Evolutionary conservation across 257 asterid genomes (phyloP), one percentile per base, ranked within the genome.

Genomic region (Solanum arcanum): DNA sequence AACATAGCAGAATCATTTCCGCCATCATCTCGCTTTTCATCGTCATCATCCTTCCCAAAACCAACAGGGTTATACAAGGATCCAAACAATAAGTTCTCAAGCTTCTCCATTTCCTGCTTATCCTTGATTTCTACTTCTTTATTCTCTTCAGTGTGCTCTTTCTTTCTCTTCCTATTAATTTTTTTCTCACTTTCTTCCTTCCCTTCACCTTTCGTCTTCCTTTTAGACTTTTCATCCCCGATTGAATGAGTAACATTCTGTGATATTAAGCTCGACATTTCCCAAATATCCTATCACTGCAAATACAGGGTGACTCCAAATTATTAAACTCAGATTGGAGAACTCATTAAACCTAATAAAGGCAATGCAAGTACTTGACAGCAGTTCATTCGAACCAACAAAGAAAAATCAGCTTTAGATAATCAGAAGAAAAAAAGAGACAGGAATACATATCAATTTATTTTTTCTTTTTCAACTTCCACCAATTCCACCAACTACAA

Each of bases 31-130:
- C 52, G 33, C 46, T 82, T 87, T 85, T 92, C 95, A 86, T 90
- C 93, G 41, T 90, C 96, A 20, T 90, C 93, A 7, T 89, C 91
- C 86, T 89, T 93, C 25, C 94, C 95, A 39, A 94, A 95, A 86
- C 92, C 94, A 83, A 93, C 83, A 5, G 96, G 96, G 49, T 92
- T 64, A 89, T 95, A 87, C 74, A 97, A 88, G 2, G 98, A 93
- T n/a, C 98, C 98, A 76, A 96, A 97, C 87, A 96, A 86, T 46
- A 86, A 80, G 85, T 87, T 93, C 90, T 95, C 98, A 1, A 96
- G 94, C 89, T 89, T 92, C 89, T 93, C 91, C 94, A 93, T 96
- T 90, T 95, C 96, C 91, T 25, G 90, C 89, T 91, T 91, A 90
- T 93, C 92, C 89, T 94, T 96, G 5, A 90, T 84, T 82, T 89